A percentile compares a stretch with the other conserved stretches of the same genome.
These are phyloP conservation scores for Sphaerulina populicola DNA, from an alignment of 2,329 filamentous ascomycete species.

Conservation along the genomic window DNA sequence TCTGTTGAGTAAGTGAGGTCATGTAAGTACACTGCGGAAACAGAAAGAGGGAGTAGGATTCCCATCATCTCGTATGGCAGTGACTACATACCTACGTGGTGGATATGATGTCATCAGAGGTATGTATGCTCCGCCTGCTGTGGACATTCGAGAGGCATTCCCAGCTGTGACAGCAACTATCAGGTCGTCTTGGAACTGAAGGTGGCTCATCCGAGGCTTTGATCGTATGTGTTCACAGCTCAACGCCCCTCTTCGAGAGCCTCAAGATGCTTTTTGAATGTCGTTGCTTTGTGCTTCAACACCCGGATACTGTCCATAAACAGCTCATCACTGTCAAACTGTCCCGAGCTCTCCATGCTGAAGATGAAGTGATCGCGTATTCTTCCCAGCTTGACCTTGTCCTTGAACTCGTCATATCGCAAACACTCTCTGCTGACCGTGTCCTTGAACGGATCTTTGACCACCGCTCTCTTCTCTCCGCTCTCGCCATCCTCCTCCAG, in stretches of 20 bases:
- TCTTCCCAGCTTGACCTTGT: slow-evolving; percentile 87
- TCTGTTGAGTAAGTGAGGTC: no score
- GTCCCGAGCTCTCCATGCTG: slow-evolving; percentile 85
- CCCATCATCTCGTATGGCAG: no score
- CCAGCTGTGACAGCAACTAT: no score
- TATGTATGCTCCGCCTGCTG: no score
- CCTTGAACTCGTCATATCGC: slow-evolving; percentile 85
- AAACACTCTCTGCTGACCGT: slow-evolving; percentile 90
- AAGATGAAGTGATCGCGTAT: slow-evolving; percentile 96
- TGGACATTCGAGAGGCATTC: no score
- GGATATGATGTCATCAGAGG: no score
- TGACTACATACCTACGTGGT: no score
- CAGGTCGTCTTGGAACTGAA: no score
- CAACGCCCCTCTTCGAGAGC: slow-evolving; percentile 31
- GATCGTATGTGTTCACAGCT: neutral
- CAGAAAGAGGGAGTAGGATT: no score
- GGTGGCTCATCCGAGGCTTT: no score
- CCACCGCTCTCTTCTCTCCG: slow-evolving; percentile 80
- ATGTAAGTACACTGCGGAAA: no score
- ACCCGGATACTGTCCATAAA: slow-evolving; percentile 83
- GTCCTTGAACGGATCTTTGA: slow-evolving; percentile 81
- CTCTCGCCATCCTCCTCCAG: slow-evolving; percentile 61
- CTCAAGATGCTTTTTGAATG: slow-evolving; percentile 61
- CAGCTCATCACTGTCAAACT: slow-evolving; percentile 87
- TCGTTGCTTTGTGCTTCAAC: slow-evolving; percentile 74